phyloP scores from a whole-genome alignment of 2,329 filamentous ascomycete species.

The Nigrograna mackinnonii region DNA sequence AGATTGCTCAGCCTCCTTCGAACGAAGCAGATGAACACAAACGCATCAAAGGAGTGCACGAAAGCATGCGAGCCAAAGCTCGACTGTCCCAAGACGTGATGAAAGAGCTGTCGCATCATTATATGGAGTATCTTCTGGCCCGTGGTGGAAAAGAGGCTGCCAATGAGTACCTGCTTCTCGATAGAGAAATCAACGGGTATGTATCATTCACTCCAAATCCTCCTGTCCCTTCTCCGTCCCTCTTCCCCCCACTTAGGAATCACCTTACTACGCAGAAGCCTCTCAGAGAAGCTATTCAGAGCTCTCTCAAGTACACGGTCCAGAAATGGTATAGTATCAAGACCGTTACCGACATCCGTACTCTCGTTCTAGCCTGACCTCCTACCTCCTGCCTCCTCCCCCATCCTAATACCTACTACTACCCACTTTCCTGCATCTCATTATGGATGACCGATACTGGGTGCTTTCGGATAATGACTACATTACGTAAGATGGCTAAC shows the following conservation, averaged over 20 bases:
- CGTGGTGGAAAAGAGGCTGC: slow-evolving; percentile 81
- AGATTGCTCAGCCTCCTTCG: slow-evolving; percentile 78
- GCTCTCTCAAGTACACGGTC: too few relatives aligned
- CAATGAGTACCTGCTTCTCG: slow-evolving; percentile 81
- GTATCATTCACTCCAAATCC: slow-evolving; percentile 34
- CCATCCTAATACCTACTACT: background rate
- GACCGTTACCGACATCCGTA: too few relatives aligned
- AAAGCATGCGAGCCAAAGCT: slow-evolving; percentile 74
- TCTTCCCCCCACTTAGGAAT: slow-evolving; percentile 25
- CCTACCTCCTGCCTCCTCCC: slow-evolving; percentile 1
- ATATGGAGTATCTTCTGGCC: slow-evolving; percentile 83
- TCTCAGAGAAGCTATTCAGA: slow-evolving; percentile 25
- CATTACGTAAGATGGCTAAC: background rate
- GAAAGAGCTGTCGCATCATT: slow-evolving; percentile 75
- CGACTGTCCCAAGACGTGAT: slow-evolving; percentile 68
- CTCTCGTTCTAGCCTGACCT: too few relatives aligned
- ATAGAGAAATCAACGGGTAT: slow-evolving; percentile 82
- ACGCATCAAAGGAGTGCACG: slow-evolving; percentile 79
- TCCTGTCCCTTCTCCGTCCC: slow-evolving; percentile 20
- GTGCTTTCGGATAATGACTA: background rate
- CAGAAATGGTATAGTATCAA: too few relatives aligned
- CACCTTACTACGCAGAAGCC: slow-evolving; percentile 37
- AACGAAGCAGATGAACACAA: slow-evolving; percentile 66
- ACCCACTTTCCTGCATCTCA: background rate
- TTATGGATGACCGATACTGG: background rate